Percentiles rank a stretch among this genome's conserved stretches.
Evolutionary conservation across 306 rosid genomes (phyloP).

Genomic region (Vigna hirtella): DNA sequence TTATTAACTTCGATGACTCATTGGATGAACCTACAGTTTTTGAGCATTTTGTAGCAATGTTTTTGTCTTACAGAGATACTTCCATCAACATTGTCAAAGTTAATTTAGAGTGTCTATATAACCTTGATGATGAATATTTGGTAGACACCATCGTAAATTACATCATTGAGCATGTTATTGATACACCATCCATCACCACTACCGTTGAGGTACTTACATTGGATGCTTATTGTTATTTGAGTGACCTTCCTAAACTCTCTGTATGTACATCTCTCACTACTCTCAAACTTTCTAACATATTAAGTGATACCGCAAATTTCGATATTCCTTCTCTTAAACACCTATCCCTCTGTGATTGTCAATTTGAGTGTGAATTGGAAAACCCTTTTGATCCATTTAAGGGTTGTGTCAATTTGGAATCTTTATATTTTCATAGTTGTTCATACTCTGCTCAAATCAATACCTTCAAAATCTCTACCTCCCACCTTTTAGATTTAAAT

Average conservation of each 20-base stretch:
- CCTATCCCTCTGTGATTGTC: not conserved
- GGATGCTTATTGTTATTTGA: too few species aligned
- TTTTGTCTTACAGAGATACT: too few species aligned
- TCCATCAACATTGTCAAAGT: too few species aligned
- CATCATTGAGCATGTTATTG: too few species aligned
- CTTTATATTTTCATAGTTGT: not conserved
- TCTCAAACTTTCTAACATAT: not conserved
- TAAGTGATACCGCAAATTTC: not conserved
- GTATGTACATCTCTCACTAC: not conserved
- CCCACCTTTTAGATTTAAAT: not conserved
- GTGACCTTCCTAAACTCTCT: too few species aligned
- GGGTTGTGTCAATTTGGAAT: not conserved
- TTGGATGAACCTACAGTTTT: too few species aligned
- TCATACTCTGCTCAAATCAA: not conserved
- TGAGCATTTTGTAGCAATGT: too few species aligned
- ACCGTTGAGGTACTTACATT: too few species aligned
- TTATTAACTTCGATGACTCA: too few species aligned
- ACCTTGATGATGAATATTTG: too few species aligned
- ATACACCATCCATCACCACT: too few species aligned
- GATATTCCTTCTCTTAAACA: not conserved
- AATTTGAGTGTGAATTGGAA: not conserved
- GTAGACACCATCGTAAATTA: fast-evolving
- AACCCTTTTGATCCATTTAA: not conserved
- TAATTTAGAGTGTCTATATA: too few species aligned
- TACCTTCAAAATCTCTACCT: not conserved